These are phyloP conservation scores for Chenopodium album DNA, from an alignment of 148 eudicot genomes.

Conservation along the genomic window DNA sequence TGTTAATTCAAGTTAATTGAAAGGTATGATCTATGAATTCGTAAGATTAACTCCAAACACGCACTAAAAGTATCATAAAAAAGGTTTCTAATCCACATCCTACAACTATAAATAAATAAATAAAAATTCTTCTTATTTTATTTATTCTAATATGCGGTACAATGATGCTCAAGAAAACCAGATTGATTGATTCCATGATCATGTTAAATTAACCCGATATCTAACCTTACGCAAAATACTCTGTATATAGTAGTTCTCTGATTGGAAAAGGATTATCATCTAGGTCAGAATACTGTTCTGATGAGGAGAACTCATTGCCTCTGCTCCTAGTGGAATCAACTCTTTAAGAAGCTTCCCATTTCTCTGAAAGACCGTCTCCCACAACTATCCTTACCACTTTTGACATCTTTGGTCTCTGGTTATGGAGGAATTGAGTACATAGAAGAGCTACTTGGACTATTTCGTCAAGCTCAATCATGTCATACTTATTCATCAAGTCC, in stretches of 20 bases:
- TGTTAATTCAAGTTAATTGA: too few relatives aligned
- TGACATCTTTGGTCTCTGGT: slow-evolving; percentile 86
- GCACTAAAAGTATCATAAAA: too few relatives aligned
- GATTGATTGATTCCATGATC: slow-evolving; percentile 4
- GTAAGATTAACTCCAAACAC: too few relatives aligned
- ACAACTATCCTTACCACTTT: slow-evolving; percentile 93
- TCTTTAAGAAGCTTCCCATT: slow-evolving; percentile 94
- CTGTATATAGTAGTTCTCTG: neutral
- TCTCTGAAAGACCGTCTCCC: slow-evolving; percentile 94
- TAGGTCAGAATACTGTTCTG: slow-evolving; percentile 89
- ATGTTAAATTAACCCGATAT: neutral
- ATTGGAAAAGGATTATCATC: slow-evolving; percentile 33
- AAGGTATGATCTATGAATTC: too few relatives aligned
- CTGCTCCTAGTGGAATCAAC: slow-evolving; percentile 66
- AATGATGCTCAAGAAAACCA: neutral
- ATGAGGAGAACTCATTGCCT: slow-evolving; percentile 71
- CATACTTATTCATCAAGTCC: slow-evolving; percentile 67
- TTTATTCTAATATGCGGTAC: neutral
- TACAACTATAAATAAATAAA: too few relatives aligned
- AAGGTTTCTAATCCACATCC: too few relatives aligned
- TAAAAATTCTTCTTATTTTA: too few relatives aligned
- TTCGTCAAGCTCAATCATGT: slow-evolving; percentile 81
- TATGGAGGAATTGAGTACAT: slow-evolving; percentile 83
- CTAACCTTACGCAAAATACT: neutral
- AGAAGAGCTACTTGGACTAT: slow-evolving; percentile 86